These are phyloP conservation scores for Neocallimastix lanati DNA, from an alignment of 192 early-diverging fungal genomes.

Conservation along the genomic window DNA sequence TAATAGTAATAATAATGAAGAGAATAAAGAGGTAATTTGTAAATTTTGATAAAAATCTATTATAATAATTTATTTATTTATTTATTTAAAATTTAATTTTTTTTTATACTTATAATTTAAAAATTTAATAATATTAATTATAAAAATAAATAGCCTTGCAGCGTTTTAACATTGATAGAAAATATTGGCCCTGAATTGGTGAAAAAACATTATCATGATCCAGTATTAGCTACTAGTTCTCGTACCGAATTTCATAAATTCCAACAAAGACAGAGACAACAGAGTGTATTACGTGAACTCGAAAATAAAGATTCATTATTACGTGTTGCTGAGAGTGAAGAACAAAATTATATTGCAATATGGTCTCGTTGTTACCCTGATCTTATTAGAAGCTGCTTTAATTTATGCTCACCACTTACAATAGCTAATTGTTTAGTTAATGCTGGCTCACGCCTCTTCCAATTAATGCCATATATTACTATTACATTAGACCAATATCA, in stretches of 20 bases:
- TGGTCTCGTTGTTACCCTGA: constrained; percentile 53
- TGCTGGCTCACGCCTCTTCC: constrained; percentile 36
- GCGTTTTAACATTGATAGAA: constrained; percentile 12
- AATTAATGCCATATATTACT: constrained; percentile 37
- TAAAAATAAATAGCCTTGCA: no score
- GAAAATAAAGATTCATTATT: constrained; percentile 36
- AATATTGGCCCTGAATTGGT: constrained; percentile 14
- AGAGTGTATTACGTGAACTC: constrained; percentile 18
- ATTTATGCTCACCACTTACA: constrained; percentile 18
- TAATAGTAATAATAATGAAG: no score
- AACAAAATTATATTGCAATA: constrained; percentile 27
- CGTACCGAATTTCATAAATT: constrained; percentile 7
- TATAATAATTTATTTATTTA: no score
- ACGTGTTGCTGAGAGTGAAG: constrained; percentile 35
- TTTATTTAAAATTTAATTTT: no score
- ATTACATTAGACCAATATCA: constrained; percentile 26
- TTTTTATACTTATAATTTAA: no score
- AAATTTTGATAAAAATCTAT: no score
- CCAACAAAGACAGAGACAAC: constrained; percentile 15
- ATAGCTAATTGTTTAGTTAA: constrained; percentile 25
- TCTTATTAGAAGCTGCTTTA: constrained; percentile 38
- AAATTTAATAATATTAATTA: no score
- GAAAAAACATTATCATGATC: constrained; percentile 12
- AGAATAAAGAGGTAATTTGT: no score
- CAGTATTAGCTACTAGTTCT: constrained; percentile 4